These are phyloP conservation scores for Astrothelium macrocarpum DNA, from an alignment of 495 filamentous ascomycete species.

Conservation along the genomic window DNA sequence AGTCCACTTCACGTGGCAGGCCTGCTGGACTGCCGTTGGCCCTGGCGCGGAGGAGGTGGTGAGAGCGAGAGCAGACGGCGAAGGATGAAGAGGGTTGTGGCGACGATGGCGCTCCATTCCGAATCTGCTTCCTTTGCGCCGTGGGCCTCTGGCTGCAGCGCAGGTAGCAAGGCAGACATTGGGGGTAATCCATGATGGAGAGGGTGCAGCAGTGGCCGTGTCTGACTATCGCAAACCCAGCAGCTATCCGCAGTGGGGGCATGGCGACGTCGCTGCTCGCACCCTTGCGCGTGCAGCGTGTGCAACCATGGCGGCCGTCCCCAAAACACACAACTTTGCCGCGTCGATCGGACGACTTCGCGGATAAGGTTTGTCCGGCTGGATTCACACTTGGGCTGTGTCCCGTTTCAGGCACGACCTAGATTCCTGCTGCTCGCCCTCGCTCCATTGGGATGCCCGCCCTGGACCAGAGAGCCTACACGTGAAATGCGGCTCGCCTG, in stretches of 20 bases:
- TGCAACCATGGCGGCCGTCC: not conserved
- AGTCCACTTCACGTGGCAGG: not conserved
- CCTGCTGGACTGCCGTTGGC: not conserved
- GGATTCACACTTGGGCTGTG: not conserved
- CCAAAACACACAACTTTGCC: slow-evolving; percentile 1
- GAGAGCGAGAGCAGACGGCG: too few species aligned
- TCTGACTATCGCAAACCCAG: not conserved
- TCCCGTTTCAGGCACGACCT: slow-evolving; percentile 1
- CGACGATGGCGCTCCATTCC: too few species aligned
- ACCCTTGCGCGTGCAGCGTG: too few species aligned
- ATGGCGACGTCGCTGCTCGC: not conserved
- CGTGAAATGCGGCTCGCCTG: not conserved
- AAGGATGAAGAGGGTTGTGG: too few species aligned
- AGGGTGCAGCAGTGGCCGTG: not conserved
- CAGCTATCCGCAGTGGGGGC: too few species aligned
- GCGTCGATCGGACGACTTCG: not conserved
- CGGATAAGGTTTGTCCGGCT: slow-evolving; percentile 4
- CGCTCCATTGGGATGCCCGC: not conserved
- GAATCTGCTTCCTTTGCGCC: too few species aligned
- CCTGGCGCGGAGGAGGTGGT: too few species aligned
- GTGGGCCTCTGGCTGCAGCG: not conserved
- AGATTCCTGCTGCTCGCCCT: not conserved
- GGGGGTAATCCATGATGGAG: too few species aligned
- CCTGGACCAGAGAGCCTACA: not conserved
- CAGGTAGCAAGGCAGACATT: too few species aligned